These are phyloP conservation scores for Hypoxylon sp. DNA, from an alignment of 2,329 filamentous ascomycete species.

Conservation along the genomic window DNA sequence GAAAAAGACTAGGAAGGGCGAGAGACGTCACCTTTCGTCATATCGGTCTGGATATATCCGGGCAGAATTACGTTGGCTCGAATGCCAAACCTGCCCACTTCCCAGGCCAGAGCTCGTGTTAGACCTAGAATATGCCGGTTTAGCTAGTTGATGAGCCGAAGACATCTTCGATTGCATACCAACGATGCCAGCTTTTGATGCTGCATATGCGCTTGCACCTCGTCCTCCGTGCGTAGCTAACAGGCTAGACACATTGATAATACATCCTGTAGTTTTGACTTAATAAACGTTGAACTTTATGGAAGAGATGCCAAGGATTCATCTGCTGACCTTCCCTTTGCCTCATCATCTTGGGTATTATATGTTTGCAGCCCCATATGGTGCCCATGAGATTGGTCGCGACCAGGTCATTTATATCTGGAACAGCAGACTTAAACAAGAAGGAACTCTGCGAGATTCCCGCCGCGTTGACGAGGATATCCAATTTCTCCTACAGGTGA, in stretches of 20 bases:
- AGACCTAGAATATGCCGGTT: constrained; percentile 65
- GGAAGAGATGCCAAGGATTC: neutral
- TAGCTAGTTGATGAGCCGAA: constrained; percentile 31
- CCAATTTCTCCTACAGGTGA: constrained; percentile 48
- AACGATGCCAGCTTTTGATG: constrained; percentile 84
- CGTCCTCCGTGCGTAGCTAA: constrained; percentile 77
- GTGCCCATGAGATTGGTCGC: constrained; percentile 79
- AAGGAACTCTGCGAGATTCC: constrained; percentile 78
- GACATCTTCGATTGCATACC: constrained; percentile 61
- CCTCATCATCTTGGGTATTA: constrained; percentile 65
- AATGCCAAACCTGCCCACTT: constrained; percentile 73
- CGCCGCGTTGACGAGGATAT: constrained; percentile 84
- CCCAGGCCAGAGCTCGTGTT: constrained; percentile 75
- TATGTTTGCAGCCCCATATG: constrained; percentile 71
- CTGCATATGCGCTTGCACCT: constrained; percentile 81
- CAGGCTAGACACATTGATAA: constrained; percentile 86
- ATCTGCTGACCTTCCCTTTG: constrained; percentile 51
- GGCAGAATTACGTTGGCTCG: constrained; percentile 86
- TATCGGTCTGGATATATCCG: constrained; percentile 85
- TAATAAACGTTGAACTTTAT: neutral
- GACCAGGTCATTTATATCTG: constrained; percentile 70
- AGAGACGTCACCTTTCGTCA: constrained; percentile 74
- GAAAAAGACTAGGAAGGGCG: constrained; percentile 46
- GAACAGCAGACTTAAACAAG: constrained; percentile 68
- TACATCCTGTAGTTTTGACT: constrained; percentile 66